These are phyloP conservation scores for Rhizopus arrhizus DNA, from an alignment of 371 early-diverging fungal genomes.

Conservation along the genomic window DNA sequence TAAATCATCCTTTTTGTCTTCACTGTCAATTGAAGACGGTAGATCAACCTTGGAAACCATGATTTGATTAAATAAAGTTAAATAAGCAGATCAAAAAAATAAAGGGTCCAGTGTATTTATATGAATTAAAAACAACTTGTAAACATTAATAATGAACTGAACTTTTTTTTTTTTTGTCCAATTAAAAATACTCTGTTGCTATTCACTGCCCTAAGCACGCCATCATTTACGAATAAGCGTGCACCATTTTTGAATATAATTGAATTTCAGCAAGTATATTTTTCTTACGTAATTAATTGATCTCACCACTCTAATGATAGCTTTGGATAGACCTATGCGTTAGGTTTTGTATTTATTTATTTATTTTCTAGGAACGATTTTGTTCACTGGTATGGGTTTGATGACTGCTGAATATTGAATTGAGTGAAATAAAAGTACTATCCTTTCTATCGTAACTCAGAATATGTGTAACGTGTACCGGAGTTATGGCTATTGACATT, in stretches of 20 bases:
- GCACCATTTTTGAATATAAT: background rate
- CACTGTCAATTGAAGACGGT: constrained; percentile 2
- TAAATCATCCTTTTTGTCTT: background rate
- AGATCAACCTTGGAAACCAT: constrained; percentile 21
- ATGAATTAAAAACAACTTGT: background rate
- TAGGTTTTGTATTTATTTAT: too few species aligned
- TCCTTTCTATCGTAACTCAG: too few species aligned
- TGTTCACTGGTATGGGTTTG: too few species aligned
- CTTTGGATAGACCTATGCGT: too few species aligned
- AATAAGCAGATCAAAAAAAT: background rate
- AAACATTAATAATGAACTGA: background rate
- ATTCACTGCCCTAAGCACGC: constrained; percentile 15
- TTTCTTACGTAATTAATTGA: too few species aligned
- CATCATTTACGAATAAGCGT: constrained; percentile 24
- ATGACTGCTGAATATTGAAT: too few species aligned
- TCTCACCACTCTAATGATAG: too few species aligned
- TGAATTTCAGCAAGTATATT: too few species aligned
- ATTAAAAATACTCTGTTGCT: background rate
- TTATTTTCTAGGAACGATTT: too few species aligned
- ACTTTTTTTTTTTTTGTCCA: constrained; percentile 1
- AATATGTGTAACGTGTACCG: too few species aligned
- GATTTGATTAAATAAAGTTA: background rate
- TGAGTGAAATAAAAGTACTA: too few species aligned
- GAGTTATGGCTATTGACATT: too few species aligned
- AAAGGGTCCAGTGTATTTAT: constrained; percentile 8